These are phyloP conservation scores for Thelephora aurantiotincta DNA, from an alignment of 768 basidiomycete species.

Conservation along the genomic window DNA sequence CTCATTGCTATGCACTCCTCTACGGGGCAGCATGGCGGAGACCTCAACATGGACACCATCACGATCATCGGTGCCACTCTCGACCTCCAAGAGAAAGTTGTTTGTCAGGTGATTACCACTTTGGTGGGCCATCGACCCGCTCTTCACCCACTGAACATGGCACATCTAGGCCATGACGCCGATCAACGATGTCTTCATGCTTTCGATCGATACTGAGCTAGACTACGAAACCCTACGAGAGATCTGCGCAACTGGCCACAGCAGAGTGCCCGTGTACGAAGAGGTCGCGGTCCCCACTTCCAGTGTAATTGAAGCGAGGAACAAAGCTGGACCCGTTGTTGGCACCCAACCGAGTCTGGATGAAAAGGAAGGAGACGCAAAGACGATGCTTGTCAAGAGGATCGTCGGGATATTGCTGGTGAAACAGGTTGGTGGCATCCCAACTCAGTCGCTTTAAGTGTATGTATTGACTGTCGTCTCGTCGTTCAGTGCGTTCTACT, in stretches of 20 bases:
- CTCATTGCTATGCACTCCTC: constrained; percentile 80
- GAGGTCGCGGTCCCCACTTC: constrained; percentile 54
- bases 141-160: background rate
- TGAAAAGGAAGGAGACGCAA: constrained; percentile 8
- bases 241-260: constrained; percentile 72
- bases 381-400: constrained; percentile 50
- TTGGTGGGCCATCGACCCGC: too few species aligned
- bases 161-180: constrained; percentile 57
- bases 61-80: constrained; percentile 83
- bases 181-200: constrained; percentile 72
- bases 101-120: background rate
- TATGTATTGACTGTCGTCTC: background rate
- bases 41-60: constrained; percentile 76
- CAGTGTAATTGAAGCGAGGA: constrained; percentile 6
- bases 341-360: constrained; percentile 9
- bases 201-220: constrained; percentile 71
- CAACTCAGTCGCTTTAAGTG: background rate
- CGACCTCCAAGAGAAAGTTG: constrained; percentile 73
- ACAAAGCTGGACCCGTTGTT: background rate
- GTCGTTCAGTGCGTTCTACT: constrained; percentile 50
- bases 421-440: constrained; percentile 37
- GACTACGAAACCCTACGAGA: constrained; percentile 69
- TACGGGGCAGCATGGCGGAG: constrained; percentile 63
- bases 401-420: constrained; percentile 80
- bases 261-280: constrained; percentile 74